phyloP scores from a whole-genome alignment of 2,329 filamentous ascomycete genomes.

The Colletotrichum gigasporum region DNA sequence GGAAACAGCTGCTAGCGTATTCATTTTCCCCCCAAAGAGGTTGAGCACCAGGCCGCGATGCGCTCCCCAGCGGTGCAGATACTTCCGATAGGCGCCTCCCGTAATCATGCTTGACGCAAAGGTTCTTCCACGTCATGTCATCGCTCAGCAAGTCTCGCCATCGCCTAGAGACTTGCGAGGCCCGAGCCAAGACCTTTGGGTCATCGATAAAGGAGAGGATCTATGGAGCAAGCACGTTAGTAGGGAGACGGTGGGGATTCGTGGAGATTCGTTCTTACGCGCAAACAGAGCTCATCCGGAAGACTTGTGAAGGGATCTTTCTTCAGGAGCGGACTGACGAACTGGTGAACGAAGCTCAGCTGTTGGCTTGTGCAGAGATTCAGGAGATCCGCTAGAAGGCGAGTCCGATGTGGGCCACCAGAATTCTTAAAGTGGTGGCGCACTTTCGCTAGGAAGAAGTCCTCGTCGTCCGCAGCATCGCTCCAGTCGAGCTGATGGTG shows the following conservation, averaged over 20 bases:
- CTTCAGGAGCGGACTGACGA: slow-evolving; percentile 92
- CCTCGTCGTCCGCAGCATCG: slow-evolving; percentile 80
- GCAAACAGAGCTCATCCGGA: slow-evolving; percentile 90
- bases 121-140: slow-evolving; percentile 97
- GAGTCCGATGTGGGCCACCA: slow-evolving; percentile 78
- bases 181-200: slow-evolving; percentile 89
- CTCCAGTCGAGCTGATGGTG: slow-evolving; percentile 77
- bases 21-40: slow-evolving; percentile 31
- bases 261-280: slow-evolving; percentile 64
- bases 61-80: slow-evolving; percentile 12
- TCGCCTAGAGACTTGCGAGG: slow-evolving; percentile 93
- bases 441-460: slow-evolving; percentile 82
- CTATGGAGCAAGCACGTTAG: slow-evolving; percentile 51
- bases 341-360: slow-evolving; percentile 94
- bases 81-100: slow-evolving; percentile 66
- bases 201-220: slow-evolving; percentile 98
- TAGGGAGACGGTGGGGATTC: neutral
- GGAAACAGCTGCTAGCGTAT: slow-evolving; percentile 52
- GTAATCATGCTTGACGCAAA: slow-evolving; percentile 97
- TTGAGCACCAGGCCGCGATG: slow-evolving; percentile 16
- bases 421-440: slow-evolving; percentile 83
- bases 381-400: slow-evolving; percentile 85
- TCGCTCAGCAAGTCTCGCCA: slow-evolving; percentile 95
- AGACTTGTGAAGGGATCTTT: slow-evolving; percentile 95
- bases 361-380: slow-evolving; percentile 96